Evolutionary conservation across 768 basidiomycete species (phyloP).

Genomic region (Obba rivulosa): DNA sequence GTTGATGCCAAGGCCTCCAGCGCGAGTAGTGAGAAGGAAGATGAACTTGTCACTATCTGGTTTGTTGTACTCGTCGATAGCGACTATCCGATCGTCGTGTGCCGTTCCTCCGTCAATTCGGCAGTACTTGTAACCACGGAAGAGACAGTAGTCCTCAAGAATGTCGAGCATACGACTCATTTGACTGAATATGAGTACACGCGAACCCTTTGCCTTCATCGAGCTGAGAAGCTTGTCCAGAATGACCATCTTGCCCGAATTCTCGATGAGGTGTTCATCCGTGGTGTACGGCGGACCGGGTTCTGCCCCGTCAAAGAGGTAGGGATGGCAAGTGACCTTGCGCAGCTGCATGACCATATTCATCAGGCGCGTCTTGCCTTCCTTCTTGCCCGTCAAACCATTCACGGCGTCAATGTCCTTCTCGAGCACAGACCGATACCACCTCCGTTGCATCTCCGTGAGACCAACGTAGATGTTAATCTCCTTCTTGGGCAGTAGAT

Average conservation of each 20-base stretch:
- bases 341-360: constrained; percentile 99
- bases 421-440: constrained; percentile 94
- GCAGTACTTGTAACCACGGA: constrained; percentile 88
- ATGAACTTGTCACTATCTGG: constrained; percentile 93
- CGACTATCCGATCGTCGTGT: constrained; percentile 91
- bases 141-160: constrained; percentile 94
- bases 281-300: constrained; percentile 98
- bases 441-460: constrained; percentile 96
- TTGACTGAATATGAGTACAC: constrained; percentile 96
- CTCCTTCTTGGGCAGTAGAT: constrained; percentile 93
- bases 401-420: constrained; percentile 99
- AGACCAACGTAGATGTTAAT: constrained; percentile 98
- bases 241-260: constrained; percentile 96
- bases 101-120: constrained; percentile 95
- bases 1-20: constrained; percentile 96
- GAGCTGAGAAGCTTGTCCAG: constrained; percentile 85
- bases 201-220: constrained; percentile 91
- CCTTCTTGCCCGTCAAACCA: constrained; percentile 95
- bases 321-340: constrained; percentile 88
- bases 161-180: constrained; percentile 99
- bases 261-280: constrained; percentile 92
- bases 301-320: constrained; percentile 94
- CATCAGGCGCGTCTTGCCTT: constrained; percentile 95
- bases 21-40: constrained; percentile 93
- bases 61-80: constrained; percentile 97